Evolutionary conservation across 2,329 filamentous ascomycete genomes (phyloP).

Genomic region (Exophiala lecanii-corni): DNA sequence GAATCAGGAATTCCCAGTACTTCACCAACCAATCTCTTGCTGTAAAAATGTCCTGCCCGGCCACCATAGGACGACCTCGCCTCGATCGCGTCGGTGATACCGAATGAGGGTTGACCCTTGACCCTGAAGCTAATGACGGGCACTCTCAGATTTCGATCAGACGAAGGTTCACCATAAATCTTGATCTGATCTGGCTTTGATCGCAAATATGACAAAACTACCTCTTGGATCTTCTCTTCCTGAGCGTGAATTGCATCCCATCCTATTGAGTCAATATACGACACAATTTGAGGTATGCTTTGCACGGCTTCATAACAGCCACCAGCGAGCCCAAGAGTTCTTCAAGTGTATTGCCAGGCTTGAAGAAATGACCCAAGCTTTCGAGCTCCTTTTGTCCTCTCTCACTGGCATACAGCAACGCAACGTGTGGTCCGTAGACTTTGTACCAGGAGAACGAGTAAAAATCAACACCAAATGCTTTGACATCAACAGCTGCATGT

Average conservation of each 20-base stretch:
- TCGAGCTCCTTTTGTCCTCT: conserved; percentile 52
- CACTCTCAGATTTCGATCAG: conserved; percentile 50
- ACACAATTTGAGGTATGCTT: conserved; percentile 56
- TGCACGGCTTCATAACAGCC: conserved; percentile 67
- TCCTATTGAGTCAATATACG: conserved; percentile 50
- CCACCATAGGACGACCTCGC: conserved; percentile 56
- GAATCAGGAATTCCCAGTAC: conserved; percentile 52
- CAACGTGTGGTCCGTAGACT: conserved; percentile 71
- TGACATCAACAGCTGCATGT: conserved; percentile 65
- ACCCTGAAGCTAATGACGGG: conserved; percentile 65
- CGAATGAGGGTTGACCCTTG: conserved; percentile 48
- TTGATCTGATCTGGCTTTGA: conserved; percentile 47
- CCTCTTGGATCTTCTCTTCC: conserved; percentile 56
- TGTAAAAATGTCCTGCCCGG: conserved; percentile 66
- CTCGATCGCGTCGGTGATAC: conserved; percentile 58
- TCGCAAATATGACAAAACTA: conserved; percentile 57
- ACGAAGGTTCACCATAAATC: conserved; percentile 54
- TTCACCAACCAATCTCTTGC: conserved; percentile 57
- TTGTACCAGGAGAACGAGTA: conserved; percentile 83
- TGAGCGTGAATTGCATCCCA: conserved; percentile 55
- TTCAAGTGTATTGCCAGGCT: conserved; percentile 53
- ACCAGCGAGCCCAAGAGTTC: conserved; percentile 65
- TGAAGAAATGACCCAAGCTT: conserved; percentile 65
- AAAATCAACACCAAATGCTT: conserved; percentile 65
- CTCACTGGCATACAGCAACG: conserved; percentile 62